These are phyloP conservation scores for Verticillium alfalfae DNA, from an alignment of 2,329 filamentous ascomycete species.

Conservation along the genomic window DNA sequence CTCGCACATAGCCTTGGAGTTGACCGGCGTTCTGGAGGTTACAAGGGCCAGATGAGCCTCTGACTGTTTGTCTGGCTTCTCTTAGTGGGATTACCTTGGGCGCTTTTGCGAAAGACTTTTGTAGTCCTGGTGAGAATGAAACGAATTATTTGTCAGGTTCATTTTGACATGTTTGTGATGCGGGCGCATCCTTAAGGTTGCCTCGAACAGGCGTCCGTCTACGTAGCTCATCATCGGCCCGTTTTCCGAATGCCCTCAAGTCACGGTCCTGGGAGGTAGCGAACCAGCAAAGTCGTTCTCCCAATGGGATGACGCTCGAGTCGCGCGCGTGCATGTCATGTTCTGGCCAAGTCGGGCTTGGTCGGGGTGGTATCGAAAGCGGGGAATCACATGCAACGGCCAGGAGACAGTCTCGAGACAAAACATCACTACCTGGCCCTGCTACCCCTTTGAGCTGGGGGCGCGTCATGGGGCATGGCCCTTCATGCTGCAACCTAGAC, in stretches of 20 bases:
- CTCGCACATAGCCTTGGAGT: slow-evolving; percentile 1
- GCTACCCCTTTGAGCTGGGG: background rate
- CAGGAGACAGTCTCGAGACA: background rate
- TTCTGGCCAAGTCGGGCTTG: background rate
- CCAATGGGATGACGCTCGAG: background rate
- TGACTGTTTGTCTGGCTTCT: background rate
- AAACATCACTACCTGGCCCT: background rate
- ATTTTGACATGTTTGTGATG: background rate
- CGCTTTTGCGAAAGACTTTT: background rate
- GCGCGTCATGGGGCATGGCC: background rate
- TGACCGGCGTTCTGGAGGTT: background rate
- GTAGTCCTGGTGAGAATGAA: background rate
- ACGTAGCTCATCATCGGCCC: no score
- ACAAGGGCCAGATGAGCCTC: background rate
- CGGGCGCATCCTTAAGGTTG: no score
- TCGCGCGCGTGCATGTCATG: background rate
- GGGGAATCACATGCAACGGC: slow-evolving; percentile 2
- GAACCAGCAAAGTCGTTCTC: background rate
- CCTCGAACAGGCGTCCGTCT: no score
- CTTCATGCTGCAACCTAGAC: background rate
- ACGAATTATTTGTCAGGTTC: background rate
- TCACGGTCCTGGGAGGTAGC: no score
- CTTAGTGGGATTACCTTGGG: background rate
- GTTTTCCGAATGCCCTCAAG: no score
- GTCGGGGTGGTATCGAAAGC: background rate